Conservation (phyloP, 2,329 filamentous ascomycete genomes). For the Beauveria sp. region DNA sequence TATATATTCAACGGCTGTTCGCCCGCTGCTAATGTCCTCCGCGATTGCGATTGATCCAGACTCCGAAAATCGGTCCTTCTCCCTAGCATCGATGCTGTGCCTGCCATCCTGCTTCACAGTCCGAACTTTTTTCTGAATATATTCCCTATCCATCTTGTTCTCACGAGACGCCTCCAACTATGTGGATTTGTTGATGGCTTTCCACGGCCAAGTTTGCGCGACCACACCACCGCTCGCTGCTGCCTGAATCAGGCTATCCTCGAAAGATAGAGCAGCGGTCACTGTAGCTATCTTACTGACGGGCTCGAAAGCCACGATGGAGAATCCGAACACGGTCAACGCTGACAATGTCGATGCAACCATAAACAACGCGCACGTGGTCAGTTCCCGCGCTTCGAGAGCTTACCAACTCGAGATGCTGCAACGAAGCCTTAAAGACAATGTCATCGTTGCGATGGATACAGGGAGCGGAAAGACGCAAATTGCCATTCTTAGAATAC, state of each 20-base stretch:
- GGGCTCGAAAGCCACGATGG: background rate
- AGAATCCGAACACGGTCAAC: too few relatives aligned
- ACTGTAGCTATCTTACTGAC: background rate
- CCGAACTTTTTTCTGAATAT: background rate
- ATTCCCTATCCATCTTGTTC: too few relatives aligned
- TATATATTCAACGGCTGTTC: background rate
- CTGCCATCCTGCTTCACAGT: background rate
- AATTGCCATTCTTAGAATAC: constrained; percentile 62
- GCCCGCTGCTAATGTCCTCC: background rate
- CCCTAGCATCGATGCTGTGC: background rate
- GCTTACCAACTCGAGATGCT: constrained; percentile 74
- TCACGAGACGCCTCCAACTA: background rate
- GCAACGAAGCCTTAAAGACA: constrained; percentile 57
- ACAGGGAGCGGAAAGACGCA: constrained; percentile 75
- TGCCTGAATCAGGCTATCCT: background rate
- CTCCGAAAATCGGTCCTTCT: background rate
- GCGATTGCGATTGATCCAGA: background rate
- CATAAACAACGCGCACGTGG: background rate
- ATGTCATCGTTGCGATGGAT: constrained; percentile 72
- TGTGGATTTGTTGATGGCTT: background rate
- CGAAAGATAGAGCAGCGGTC: background rate
- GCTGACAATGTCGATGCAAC: background rate
- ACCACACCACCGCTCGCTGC: background rate
- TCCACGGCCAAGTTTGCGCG: background rate
- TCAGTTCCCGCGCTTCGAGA: constrained; percentile 36